Base-by-base conservation (phyloP, 2,329 filamentous ascomycete genomes). In the Ilyonectria sp. region DNA sequence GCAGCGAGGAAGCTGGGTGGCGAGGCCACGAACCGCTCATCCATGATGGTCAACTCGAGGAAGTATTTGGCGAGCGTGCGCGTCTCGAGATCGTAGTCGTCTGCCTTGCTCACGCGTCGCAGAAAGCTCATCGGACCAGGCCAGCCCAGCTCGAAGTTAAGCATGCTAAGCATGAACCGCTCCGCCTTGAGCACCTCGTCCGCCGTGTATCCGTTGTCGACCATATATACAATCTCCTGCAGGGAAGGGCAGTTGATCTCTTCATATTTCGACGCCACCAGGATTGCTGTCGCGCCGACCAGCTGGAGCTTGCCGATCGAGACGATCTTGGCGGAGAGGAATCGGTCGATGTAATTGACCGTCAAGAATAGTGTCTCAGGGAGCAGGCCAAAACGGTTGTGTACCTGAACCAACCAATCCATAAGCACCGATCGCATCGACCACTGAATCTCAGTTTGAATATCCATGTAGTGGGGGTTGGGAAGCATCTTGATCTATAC, bases 41-140 rank as follows among this genome's bases (percentile, higher is more conserved):
- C 96, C 94, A 98, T 98, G 79, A 98, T 91, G 43, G 94, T 97
- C 62, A 98, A 89, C 80, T 99, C 96, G 29, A 99, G 87, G 82
- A 99, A 98, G 83, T 99, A 99, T 83, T 99, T 99, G 75, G 96
- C 94, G 61, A 99, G 85, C 6, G 96, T 98, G 43, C 96, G 90
- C 11, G 95, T 98, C 83, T 99, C 95, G 53, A 97, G 86, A 78
- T 99, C 95, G 78, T 98, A 99, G 78, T 98, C 94, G 79, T 99
- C 96, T 15, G 96, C 96, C 85, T 98, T 98, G 90, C 95, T 98
- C 82, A 98, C 96, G 63, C 95, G 91, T 68, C 96, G 90, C 69
- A 99, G 87, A 83, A 99, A 99, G 84, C 94, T 98, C 95, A 99
- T 98, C 1, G 96, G 96, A 49, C 96, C 96, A n/a, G 96, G 96